Evolutionary conservation across 2,329 filamentous ascomycete genomes (phyloP), one percentile per base, ranked within the genome.

Genomic region (Colletotrichum echinochloae): DNA sequence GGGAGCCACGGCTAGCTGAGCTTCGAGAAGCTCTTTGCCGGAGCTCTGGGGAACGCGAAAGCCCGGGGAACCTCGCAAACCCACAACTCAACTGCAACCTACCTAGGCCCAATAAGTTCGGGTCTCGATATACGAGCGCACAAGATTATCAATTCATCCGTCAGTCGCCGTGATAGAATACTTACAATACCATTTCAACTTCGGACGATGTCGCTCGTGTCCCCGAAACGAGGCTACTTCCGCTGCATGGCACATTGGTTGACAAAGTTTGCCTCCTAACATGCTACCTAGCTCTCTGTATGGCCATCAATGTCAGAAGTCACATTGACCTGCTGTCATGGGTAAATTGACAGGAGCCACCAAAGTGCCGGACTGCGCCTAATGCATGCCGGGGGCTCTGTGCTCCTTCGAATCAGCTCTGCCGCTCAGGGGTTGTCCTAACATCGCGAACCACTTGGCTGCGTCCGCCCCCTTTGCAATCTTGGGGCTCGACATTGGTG

Each of bases 261-360:
- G 35, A 35, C n/a, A 46, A 20, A 35, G n/a, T 51, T 35, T 64
- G n/a, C 39, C 46, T 41, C 30, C 37, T 9, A 28, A 39, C 54
- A 26, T 33, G 51, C 23, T 18, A 12, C 23, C 52, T 30, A 44
- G 26, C 46, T 33, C 49, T 41, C 51, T 63, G 46, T 61, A 44
- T 52, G 60, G 30, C 37, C n/a, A 44, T 26, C 57, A 33, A 33
- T 23, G 28, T 26, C 48, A 18, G 37, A 71, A 30, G 30, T n/a
- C 20, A 23, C 60, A 57, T 14, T 60, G 52, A 65, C 48, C 41
- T 61, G 69, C 48, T 71, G 69, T 65, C 54, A 44, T 52, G 46
- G 52, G 48, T 65, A 59, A 56, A 65, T 60, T 65, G 69, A 71
- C 65, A 65, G 39, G 60, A 65, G 66, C 66, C 68, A 63, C 64